Evolutionary conservation across 768 basidiomycete species (phyloP).

Genomic region (Suillus cothurnatus): DNA sequence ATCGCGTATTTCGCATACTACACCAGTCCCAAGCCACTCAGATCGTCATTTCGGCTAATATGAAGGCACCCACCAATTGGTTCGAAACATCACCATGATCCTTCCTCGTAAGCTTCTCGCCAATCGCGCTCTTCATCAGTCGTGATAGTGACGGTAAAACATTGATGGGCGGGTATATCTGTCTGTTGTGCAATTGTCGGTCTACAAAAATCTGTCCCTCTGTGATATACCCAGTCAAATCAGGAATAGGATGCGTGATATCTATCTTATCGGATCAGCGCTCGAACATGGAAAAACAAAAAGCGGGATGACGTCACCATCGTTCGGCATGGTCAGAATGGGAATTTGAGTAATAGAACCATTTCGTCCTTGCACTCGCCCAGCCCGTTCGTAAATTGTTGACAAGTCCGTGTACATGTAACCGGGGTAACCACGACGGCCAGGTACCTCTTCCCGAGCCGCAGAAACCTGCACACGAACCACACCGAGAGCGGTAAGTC

Average conservation of each 20-base stretch:
- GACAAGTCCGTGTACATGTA: slow-evolving; percentile 99
- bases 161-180: slow-evolving; percentile 99
- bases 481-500: slow-evolving; percentile 13
- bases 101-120: slow-evolving; percentile 94
- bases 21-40: slow-evolving; percentile 19
- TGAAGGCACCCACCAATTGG: slow-evolving; percentile 69
- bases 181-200: slow-evolving; percentile 93
- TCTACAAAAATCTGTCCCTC: slow-evolving; percentile 99
- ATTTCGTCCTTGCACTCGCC: slow-evolving; percentile 95
- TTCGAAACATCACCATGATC: slow-evolving; percentile 99
- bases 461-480: slow-evolving; percentile 69
- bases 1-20: slow-evolving; percentile 99
- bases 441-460: slow-evolving; percentile 98
- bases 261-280: slow-evolving; percentile 51
- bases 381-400: slow-evolving; percentile 99
- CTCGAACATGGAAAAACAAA: slow-evolving; percentile 19
- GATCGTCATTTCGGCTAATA: slow-evolving; percentile 15
- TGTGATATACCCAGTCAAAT: slow-evolving; percentile 98
- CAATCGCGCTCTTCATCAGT: slow-evolving; percentile 99
- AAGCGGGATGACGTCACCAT: slow-evolving; percentile 59
- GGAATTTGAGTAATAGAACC: slow-evolving; percentile 99
- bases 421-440: slow-evolving; percentile 97
- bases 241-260: slow-evolving; percentile 99
- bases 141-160: slow-evolving; percentile 98
- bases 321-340: slow-evolving; percentile 99